Evolutionary conservation across 2,329 filamentous ascomycete genomes (phyloP).

Genomic region (Cyclaneusma minus): DNA sequence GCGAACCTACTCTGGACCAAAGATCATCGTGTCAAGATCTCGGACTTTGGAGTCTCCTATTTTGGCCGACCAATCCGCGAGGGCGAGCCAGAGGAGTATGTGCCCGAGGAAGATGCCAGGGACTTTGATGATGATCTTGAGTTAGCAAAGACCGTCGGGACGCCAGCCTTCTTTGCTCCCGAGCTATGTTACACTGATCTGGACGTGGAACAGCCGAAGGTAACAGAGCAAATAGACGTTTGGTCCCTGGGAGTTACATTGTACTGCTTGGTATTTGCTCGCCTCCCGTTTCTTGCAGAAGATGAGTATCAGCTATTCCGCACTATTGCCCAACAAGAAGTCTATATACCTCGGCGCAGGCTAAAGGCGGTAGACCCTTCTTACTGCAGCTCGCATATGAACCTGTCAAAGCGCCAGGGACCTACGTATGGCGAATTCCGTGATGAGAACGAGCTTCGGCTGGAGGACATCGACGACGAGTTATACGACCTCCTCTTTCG

Average conservation of each 20-base stretch:
- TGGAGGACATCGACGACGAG: constrained; percentile 72
- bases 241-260: constrained; percentile 95
- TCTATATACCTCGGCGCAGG: constrained; percentile 70
- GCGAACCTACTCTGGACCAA: constrained; percentile 82
- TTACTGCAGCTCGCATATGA: constrained; percentile 37
- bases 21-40: constrained; percentile 86
- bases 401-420: constrained; percentile 32
- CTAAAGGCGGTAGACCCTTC: constrained; percentile 59
- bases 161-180: constrained; percentile 92
- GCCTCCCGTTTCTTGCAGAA: constrained; percentile 82
- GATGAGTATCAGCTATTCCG: constrained; percentile 87
- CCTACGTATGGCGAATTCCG: constrained; percentile 47
- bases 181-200: constrained; percentile 85
- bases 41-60: constrained; percentile 96
- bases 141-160: constrained; percentile 95
- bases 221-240: constrained; percentile 89
- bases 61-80: constrained; percentile 79
- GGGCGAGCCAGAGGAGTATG: constrained; percentile 60
- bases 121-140: constrained; percentile 89
- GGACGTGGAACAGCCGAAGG: constrained; percentile 51
- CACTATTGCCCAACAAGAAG: constrained; percentile 82
- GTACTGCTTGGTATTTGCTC: constrained; percentile 87
- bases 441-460: constrained; percentile 61
- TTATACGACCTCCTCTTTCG: constrained; percentile 63
- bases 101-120: constrained; percentile 65